These are phyloP conservation scores for Pythium monospermum DNA, from an alignment of 352 stramenopile species.

Conservation along the genomic window DNA sequence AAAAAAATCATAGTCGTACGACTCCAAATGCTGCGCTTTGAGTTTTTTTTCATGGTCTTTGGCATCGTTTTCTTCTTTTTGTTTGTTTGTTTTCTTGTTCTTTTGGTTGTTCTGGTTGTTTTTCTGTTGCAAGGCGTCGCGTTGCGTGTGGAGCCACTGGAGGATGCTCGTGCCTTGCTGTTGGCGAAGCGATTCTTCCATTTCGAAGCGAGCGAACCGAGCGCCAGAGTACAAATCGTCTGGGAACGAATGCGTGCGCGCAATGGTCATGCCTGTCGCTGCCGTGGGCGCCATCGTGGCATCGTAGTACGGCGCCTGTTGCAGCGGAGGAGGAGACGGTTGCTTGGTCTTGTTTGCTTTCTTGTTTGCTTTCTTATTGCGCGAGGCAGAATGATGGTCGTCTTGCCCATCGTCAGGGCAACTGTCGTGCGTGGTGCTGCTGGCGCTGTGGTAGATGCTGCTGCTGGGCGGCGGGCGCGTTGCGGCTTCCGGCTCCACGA, in stretches of 20 bases:
- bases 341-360: too few species aligned
- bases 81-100: conserved; percentile 8
- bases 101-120: conserved; percentile 19
- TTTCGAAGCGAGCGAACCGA: conserved; percentile 72
- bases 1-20: conserved; percentile 87
- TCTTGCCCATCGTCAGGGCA: neutral
- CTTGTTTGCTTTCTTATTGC: too few species aligned
- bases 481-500: conserved; percentile 14
- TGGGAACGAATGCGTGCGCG: conserved; percentile 77
- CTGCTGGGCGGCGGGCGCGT: neutral
- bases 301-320: conserved; percentile 25
- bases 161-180: conserved; percentile 61
- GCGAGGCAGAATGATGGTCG: neutral
- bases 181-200: conserved; percentile 61
- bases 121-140: too few species aligned
- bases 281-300: conserved; percentile 11
- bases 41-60: conserved; percentile 63
- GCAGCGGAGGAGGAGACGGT: conserved; percentile 1
- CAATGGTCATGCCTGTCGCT: conserved; percentile 36
- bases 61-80: conserved; percentile 33
- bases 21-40: conserved; percentile 85
- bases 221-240: conserved; percentile 69
- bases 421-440: too few species aligned
- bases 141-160: conserved; percentile 57
- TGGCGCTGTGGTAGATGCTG: conserved; percentile 1